These are phyloP conservation scores for Phytophthora melonis DNA, from an alignment of 352 stramenopile genomes.

Conservation along the genomic window DNA sequence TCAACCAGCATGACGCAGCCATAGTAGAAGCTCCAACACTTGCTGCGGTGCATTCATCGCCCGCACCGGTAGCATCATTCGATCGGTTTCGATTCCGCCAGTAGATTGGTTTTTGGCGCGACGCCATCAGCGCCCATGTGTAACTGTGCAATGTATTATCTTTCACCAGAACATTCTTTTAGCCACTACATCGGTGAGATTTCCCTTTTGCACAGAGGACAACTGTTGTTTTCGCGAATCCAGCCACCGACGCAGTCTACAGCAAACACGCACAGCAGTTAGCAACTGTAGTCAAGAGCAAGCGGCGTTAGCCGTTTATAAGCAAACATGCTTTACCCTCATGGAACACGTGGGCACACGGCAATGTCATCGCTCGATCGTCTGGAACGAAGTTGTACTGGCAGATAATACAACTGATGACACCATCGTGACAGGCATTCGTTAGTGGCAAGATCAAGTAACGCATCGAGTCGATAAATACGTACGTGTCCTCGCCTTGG, in stretches of 20 bases:
- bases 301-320: background rate
- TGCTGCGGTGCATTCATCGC: background rate
- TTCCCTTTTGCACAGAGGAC: constrained; percentile 76
- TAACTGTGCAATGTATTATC: constrained; percentile 24
- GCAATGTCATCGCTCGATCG: constrained; percentile 71
- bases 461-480: constrained; percentile 7
- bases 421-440: background rate
- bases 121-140: constrained; percentile 5
- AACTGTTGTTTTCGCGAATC: constrained; percentile 85
- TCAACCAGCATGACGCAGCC: constrained; percentile 4
- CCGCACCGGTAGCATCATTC: constrained; percentile 31
- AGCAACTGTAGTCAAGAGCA: background rate
- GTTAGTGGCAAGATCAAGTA: background rate
- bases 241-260: constrained; percentile 75
- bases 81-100: constrained; percentile 46
- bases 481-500: constrained; percentile 64
- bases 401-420: constrained; percentile 73
- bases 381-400: constrained; percentile 69
- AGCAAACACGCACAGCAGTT: background rate
- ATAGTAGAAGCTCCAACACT: constrained; percentile 2
- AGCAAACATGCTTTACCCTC: constrained; percentile 47
- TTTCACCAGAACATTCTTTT: constrained; percentile 6
- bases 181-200: constrained; percentile 47
- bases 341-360: constrained; percentile 82
- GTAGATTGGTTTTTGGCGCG: constrained; percentile 4